Percentiles rank a stretch among this genome's conserved stretches.
Conservation (phyloP, 345 rosid species). For the Hypericum perforatum region DNA sequence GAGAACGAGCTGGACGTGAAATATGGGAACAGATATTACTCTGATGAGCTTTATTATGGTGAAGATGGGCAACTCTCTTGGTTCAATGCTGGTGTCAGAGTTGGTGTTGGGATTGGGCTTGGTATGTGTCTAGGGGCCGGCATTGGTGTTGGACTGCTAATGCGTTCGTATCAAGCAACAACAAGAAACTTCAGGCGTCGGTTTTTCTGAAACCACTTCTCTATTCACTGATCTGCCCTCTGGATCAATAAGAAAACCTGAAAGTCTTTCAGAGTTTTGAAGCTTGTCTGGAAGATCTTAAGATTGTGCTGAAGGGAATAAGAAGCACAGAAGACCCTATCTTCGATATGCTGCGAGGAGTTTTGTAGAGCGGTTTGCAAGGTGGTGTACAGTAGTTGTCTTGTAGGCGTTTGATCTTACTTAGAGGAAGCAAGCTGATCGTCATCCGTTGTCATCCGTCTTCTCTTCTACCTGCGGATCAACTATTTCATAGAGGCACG, state of each 20-base stretch:
- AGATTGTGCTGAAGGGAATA: constrained; percentile 8
- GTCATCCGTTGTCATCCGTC: background rate
- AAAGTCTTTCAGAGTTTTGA: constrained; percentile 17
- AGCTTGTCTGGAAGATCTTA: constrained; percentile 17
- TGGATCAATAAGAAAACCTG: constrained; percentile 2
- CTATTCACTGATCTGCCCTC: background rate
- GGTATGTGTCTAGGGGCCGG: constrained; percentile 91
- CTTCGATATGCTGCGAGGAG: constrained; percentile 13
- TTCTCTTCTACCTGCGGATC: no score
- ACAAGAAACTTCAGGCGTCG: constrained; percentile 81
- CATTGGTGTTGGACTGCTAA: constrained; percentile 85
- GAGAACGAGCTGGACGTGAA: constrained; percentile 50
- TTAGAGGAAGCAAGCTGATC: constrained; percentile 8
- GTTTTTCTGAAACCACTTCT: constrained; percentile 37
- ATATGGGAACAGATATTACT: constrained; percentile 34
- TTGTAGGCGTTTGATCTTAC: constrained; percentile 4
- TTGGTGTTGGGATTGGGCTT: constrained; percentile 91
- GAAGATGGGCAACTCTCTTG: constrained; percentile 88
- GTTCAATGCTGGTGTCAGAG: constrained; percentile 94
- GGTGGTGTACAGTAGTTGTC: constrained; percentile 14
- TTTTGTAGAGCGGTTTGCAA: constrained; percentile 23
- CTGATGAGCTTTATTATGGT: constrained; percentile 54
- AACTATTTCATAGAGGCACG: no score
- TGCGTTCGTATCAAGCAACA: constrained; percentile 92
- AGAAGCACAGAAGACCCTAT: background rate